Base-by-base conservation (phyloP, 179 eudicot species). In the Actinidia polygama region DNA sequence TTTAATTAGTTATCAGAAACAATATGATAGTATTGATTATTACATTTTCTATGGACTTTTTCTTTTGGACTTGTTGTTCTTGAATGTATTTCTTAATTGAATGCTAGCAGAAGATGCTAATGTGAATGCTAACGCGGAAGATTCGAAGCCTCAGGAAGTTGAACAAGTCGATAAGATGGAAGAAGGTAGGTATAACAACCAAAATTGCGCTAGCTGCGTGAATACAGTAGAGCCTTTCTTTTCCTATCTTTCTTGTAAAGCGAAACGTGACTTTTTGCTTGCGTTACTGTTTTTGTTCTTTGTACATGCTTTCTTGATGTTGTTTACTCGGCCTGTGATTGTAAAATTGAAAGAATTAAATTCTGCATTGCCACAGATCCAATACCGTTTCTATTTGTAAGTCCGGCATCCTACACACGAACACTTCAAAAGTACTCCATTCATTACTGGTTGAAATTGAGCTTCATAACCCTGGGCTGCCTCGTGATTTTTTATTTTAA, bases 51-150 rank as follows among this genome's bases (percentile, higher is more conserved):
- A 55, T 75, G 62, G 14, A 68, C n/a, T 71, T 12, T n/a, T 71
- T 55, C n/a, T n/a, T 47, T 30, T 59, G 14, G 11, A 46, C 26
- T 24, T 72, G 19, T 50, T n/a, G 0, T 75, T 73, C 71, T 40
- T 84, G 79, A 23, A 46, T 79, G 66, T 69, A 21, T 7, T 15
- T 19, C 12, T 23, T 21, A 21, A 49, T 51, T 64, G 69, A 66
- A 69, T 85, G 77, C 58, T 58, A 81, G 80, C 84, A 86, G 95
- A 92, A 51, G 94, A 91, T 44, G 82, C 73, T 73, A 83, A 68
- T 67, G 67, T 49, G 59, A 50, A 69, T 68, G 50, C 80, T 58
- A 84, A 77, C 59, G 86, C 74, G 36, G 93, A 89, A 58, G 87
- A 83, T 50, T 44, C 68, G 62, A 83, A 83, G 49, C 84, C 83